Conservation (phyloP, 176 grass and related monocot genomes). For the Oryza glaberrima region DNA sequence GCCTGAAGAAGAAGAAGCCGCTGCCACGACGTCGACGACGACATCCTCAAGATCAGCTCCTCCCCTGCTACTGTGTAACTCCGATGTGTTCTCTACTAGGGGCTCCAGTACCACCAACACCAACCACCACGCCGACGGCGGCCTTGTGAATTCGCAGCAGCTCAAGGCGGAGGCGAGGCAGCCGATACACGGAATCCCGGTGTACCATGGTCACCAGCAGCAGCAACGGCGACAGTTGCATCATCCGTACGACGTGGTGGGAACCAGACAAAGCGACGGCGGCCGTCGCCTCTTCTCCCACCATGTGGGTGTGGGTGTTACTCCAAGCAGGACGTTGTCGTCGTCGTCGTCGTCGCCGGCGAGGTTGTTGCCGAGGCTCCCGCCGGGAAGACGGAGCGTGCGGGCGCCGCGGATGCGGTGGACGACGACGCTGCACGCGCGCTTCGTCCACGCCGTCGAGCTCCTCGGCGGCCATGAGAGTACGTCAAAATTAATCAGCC, state of each 20-base stretch:
- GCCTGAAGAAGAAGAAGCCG: neutral
- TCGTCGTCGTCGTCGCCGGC: neutral
- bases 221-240: neutral
- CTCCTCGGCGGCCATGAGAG: slow-evolving; percentile 45
- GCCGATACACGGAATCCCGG: slow-evolving; percentile 39
- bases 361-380: slow-evolving; percentile 25
- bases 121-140: neutral
- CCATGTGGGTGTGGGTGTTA: neutral
- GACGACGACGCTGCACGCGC: slow-evolving; percentile 47
- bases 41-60: neutral
- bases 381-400: slow-evolving; percentile 17
- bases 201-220: slow-evolving; percentile 6
- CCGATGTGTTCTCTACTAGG: neutral
- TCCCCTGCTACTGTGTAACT: neutral
- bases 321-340: neutral
- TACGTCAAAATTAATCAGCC: neutral
- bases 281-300: neutral
- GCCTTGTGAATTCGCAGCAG: neutral
- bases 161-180: neutral
- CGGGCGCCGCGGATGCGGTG: slow-evolving; percentile 45
- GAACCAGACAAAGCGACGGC: neutral
- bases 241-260: neutral
- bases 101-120: neutral
- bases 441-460: slow-evolving; percentile 46
- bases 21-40: neutral